These are phyloP conservation scores for Cordyceps javanica DNA, from an alignment of 2,329 filamentous ascomycete species.

Conservation along the genomic window DNA sequence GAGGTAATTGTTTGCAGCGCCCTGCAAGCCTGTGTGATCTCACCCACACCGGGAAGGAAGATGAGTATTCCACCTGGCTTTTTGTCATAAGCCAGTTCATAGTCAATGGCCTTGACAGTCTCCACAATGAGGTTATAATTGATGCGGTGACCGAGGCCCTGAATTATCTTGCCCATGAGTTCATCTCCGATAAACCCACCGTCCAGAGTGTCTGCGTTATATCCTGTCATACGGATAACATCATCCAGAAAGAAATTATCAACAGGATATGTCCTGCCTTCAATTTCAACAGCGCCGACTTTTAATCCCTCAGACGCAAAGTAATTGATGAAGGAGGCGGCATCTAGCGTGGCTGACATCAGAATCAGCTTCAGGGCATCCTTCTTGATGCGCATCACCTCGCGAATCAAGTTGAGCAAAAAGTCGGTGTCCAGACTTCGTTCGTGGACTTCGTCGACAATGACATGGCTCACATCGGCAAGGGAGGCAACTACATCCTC, in stretches of 20 bases:
- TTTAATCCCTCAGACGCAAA: constrained; percentile 62
- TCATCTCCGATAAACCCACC: constrained; percentile 41
- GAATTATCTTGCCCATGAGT: constrained; percentile 62
- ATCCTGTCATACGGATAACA: constrained; percentile 72
- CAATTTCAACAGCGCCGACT: constrained; percentile 80
- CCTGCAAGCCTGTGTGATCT: constrained; percentile 78
- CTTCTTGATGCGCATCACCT: constrained; percentile 67
- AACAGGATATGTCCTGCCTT: constrained; percentile 84
- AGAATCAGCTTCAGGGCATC: constrained; percentile 84
- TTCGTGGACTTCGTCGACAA: constrained; percentile 96
- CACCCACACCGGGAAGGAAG: constrained; percentile 85
- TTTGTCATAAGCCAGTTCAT: constrained; percentile 58
- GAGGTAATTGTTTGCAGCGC: constrained; percentile 55
- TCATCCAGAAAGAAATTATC: constrained; percentile 88
- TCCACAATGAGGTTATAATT: constrained; percentile 84
- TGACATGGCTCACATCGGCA: constrained; percentile 86
- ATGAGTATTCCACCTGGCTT: constrained; percentile 81
- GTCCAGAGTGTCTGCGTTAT: constrained; percentile 47
- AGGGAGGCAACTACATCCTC: constrained; percentile 77
- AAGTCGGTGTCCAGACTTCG: constrained; percentile 94
- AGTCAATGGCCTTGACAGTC: constrained; percentile 75
- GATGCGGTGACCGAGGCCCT: constrained; percentile 72
- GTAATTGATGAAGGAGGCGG: constrained; percentile 76
- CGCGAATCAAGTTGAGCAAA: constrained; percentile 76
- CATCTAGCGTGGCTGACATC: constrained; percentile 95